Conservation (phyloP, 257 asterid species). For the Penstemon eatonii region DNA sequence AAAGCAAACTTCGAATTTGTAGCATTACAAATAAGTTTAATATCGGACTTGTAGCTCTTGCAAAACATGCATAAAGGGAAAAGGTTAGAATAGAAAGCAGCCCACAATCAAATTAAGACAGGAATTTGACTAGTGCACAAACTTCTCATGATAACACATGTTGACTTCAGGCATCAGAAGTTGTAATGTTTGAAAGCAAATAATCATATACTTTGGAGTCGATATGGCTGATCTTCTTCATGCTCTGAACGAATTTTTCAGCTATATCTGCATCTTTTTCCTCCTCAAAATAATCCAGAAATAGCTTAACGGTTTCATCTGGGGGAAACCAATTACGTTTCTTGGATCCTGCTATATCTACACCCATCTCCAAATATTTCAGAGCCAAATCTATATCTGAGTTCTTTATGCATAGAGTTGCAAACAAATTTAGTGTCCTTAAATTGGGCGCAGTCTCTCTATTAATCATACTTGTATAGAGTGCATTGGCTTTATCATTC, state of each 20-base stretch:
- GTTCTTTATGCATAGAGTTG: constrained; percentile 43
- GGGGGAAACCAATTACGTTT: constrained; percentile 48
- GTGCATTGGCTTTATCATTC: constrained; percentile 60
- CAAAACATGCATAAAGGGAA: no score
- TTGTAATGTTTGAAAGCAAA: constrained; percentile 30
- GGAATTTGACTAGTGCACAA: no score
- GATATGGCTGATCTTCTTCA: constrained; percentile 54
- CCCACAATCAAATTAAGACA: no score
- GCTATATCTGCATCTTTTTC: constrained; percentile 42
- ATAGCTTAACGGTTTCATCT: constrained; percentile 49
- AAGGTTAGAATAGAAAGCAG: no score
- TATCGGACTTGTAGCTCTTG: no score
- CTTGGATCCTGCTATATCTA: constrained; percentile 31
- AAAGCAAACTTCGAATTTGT: no score
- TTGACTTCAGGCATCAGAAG: no score
- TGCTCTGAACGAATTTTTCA: constrained; percentile 48
- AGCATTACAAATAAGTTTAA: no score
- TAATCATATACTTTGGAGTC: constrained; percentile 34
- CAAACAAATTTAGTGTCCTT: constrained; percentile 45
- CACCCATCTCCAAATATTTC: constrained; percentile 61
- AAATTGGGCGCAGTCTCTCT: constrained; percentile 44
- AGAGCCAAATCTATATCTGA: constrained; percentile 56
- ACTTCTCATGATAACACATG: no score
- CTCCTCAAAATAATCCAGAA: constrained; percentile 51
- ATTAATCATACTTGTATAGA: constrained; percentile 37